Evolutionary conservation across 2,329 filamentous ascomycete species (phyloP), one percentile per base, ranked within the genome.

Genomic region (Fusarium decemcellulare): DNA sequence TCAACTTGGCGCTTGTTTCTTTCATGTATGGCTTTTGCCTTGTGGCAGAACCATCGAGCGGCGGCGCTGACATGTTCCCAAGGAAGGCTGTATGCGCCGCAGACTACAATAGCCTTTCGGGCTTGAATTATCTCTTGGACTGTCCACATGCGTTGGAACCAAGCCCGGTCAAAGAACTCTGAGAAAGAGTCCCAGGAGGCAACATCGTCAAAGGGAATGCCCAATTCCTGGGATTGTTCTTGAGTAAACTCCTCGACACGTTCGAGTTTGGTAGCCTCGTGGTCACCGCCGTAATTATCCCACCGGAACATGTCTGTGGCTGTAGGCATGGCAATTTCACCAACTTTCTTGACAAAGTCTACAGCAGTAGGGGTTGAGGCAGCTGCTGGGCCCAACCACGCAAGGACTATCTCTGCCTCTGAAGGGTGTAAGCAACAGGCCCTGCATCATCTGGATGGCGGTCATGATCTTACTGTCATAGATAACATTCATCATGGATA

Each of bases 101-200:
- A 70, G 5, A 70, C 34, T 8, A 68, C 52, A 15, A 72, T 47
- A 2, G 63, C 70, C 14, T 70, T 70, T 4, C 70, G 70, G 6
- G 68, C 70, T 40, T 63, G 70, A 1, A 72, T 61, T 15, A 72
- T 72, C 36, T 72, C 71, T 43, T 73, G 70, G 15, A 73, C 68
- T 4, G 63, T 70, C 70, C 70, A 73, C 32, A 72, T 69, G 1
- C 68, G 65, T 7, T 71, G 58, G 10, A 68, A 72, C 71, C 68
- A 73, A 12, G 70, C 50, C 8, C 58, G 43, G 11, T 70, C 60
- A 29, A 61, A 72, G 46, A 72, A 70, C 1, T 72, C 37, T 0
- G 48, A 55, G 5, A 72, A 68, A 10, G 66, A 63, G 4, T 32
- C 36, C 68, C 60, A 72, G 1, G 60, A 50, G 1, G 29, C 8